A percentile compares a stretch with the other conserved stretches of the same genome.
These are phyloP conservation scores for Parvularia atlantis DNA, from an alignment of 78 protist species.

Conservation along the genomic window DNA sequence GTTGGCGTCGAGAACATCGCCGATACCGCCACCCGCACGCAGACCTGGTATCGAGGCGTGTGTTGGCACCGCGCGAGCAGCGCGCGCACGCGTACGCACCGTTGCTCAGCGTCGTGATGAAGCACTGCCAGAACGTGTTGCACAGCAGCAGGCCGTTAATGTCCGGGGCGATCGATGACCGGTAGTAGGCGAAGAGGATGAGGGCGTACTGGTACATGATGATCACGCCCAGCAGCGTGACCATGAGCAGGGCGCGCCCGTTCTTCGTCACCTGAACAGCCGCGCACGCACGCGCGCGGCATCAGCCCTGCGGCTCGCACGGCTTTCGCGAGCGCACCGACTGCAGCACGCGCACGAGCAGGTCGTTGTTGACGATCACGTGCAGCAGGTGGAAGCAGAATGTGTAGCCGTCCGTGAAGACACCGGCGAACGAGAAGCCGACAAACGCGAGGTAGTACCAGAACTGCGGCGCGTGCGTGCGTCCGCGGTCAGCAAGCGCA, in stretches of 20 bases:
- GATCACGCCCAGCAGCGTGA: slow-evolving; percentile 10
- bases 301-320: too few species aligned
- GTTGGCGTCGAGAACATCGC: not conserved
- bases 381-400: slow-evolving; percentile 5
- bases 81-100: too few species aligned
- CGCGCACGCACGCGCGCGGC: too few species aligned
- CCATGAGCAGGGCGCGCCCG: slow-evolving; percentile 19
- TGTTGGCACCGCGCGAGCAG: not conserved
- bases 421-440: not conserved
- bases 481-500: too few species aligned
- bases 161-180: not conserved
- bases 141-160: not conserved
- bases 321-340: too few species aligned
- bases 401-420: not conserved
- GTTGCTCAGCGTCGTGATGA: not conserved
- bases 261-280: slow-evolving; percentile 12
- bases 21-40: not conserved
- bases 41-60: not conserved
- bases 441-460: not conserved
- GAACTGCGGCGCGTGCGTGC: not conserved
- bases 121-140: slow-evolving; percentile 1
- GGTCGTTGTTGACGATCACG: not conserved
- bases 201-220: slow-evolving; percentile 19
- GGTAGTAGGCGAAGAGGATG: slow-evolving; percentile 10
- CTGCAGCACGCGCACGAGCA: slow-evolving; percentile 3